A percentile compares a stretch with the other conserved stretches of the same genome.
Conservation (phyloP, 805 yeast genomes). For the Zygotorulaspora chibaensis region DNA sequence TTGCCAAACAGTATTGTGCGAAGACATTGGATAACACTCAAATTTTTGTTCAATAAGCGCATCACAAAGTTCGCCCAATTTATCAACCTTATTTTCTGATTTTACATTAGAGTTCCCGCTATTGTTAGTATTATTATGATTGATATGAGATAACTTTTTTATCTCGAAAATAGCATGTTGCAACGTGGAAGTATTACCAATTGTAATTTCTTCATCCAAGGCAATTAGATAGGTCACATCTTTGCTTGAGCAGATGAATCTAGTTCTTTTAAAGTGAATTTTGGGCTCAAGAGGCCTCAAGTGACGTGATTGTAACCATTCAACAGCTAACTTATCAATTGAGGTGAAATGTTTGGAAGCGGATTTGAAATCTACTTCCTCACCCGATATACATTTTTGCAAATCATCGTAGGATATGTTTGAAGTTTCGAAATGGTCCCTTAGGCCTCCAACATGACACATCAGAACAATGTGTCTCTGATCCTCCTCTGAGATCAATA, state of each 20-base stretch:
- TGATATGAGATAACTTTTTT: slow-evolving; percentile 1
- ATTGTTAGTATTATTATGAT: neutral
- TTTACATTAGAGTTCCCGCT: neutral
- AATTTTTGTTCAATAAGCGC: slow-evolving; percentile 21
- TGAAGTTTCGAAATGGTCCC: slow-evolving; percentile 26
- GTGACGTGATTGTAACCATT: slow-evolving; percentile 28
- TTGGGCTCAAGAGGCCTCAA: slow-evolving; percentile 11
- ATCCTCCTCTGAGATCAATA: slow-evolving; percentile 13
- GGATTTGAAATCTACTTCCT: neutral
- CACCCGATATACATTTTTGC: neutral
- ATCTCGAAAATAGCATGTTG: slow-evolving; percentile 27
- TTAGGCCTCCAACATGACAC: slow-evolving; percentile 34
- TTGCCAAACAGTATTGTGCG: slow-evolving; percentile 24
- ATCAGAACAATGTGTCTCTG: slow-evolving; percentile 18
- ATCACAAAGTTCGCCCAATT: slow-evolving; percentile 8
- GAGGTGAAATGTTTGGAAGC: slow-evolving; percentile 5
- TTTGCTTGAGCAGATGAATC: slow-evolving; percentile 21
- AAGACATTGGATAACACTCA: slow-evolving; percentile 21
- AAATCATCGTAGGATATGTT: slow-evolving; percentile 7
- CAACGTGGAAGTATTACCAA: slow-evolving; percentile 10
- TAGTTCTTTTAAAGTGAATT: slow-evolving; percentile 25
- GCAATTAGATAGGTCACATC: slow-evolving; percentile 19
- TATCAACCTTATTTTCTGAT: neutral
- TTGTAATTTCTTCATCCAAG: slow-evolving; percentile 25
- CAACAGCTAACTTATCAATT: slow-evolving; percentile 24